Conservation (phyloP, 306 rosid species). For the Vigna trinervia region DNA sequence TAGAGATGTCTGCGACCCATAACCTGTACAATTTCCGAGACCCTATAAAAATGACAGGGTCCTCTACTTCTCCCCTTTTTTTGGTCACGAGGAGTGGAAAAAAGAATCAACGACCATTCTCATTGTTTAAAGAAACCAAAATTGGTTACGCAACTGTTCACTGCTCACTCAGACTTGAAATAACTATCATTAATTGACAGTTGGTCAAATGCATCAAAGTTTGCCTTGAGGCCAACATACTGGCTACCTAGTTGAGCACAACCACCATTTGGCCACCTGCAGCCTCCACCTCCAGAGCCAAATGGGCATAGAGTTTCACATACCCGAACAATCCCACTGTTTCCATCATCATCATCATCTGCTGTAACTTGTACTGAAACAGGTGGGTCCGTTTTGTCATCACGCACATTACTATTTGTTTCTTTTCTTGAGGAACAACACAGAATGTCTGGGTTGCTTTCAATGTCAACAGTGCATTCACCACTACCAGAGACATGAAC, state of each 20-base stretch:
- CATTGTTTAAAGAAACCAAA: slow-evolving; percentile 43
- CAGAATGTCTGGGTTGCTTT: slow-evolving; percentile 53
- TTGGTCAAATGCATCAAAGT: slow-evolving; percentile 89
- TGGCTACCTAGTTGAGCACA: slow-evolving; percentile 93
- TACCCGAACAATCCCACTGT: slow-evolving; percentile 54
- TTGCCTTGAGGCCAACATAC: slow-evolving; percentile 87
- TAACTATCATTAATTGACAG: slow-evolving; percentile 81
- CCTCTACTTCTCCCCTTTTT: slow-evolving; percentile 31
- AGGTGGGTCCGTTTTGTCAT: slow-evolving; percentile 58
- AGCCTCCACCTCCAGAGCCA: slow-evolving; percentile 72
- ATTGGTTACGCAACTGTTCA: slow-evolving; percentile 13
- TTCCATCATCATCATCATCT: slow-evolving; percentile 54
- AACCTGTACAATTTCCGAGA: slow-evolving; percentile 63
- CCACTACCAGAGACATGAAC: slow-evolving; percentile 74
- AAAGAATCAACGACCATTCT: slow-evolving; percentile 40
- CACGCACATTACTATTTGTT: slow-evolving; percentile 43
- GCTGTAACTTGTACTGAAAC: slow-evolving; percentile 55
- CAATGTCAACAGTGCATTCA: slow-evolving; percentile 73
- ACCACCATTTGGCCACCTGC: slow-evolving; percentile 87
- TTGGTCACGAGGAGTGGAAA: slow-evolving; percentile 1
- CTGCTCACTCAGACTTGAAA: slow-evolving; percentile 65
- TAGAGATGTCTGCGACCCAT: slow-evolving; percentile 18
- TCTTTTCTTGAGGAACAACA: slow-evolving; percentile 54
- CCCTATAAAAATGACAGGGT: slow-evolving; percentile 52
- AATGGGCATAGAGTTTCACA: slow-evolving; percentile 85